Evolutionary conservation across 2,329 filamentous ascomycete species (phyloP).

Genomic region (Lecanicillium sp.): DNA sequence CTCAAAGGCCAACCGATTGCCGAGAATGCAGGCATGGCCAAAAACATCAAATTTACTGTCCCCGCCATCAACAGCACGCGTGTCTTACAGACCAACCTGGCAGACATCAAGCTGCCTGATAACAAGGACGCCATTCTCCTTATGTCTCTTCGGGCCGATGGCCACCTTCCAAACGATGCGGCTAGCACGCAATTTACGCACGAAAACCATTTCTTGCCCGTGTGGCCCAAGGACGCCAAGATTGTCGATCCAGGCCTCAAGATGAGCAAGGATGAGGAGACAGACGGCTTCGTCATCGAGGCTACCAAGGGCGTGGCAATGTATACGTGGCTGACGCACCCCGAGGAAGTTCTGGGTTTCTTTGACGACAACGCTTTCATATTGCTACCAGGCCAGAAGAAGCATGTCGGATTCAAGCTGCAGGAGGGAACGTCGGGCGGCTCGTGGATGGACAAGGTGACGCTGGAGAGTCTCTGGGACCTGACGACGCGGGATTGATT

Average conservation of each 20-base stretch:
- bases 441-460: too few species aligned
- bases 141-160: slow-evolving; percentile 13
- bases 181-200: slow-evolving; percentile 8
- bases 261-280: slow-evolving; percentile 7
- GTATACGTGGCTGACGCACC: slow-evolving; percentile 18
- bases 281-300: slow-evolving; percentile 16
- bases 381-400: slow-evolving; percentile 15
- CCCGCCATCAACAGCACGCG: slow-evolving; percentile 13
- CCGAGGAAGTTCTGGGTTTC: slow-evolving; percentile 15
- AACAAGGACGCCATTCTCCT: slow-evolving; percentile 13
- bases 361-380: slow-evolving; percentile 19
- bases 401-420: slow-evolving; percentile 15
- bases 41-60: slow-evolving; percentile 12
- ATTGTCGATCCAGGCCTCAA: slow-evolving; percentile 14
- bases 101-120: slow-evolving; percentile 11
- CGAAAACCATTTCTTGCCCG: slow-evolving; percentile 14
- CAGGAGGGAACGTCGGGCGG: too few species aligned
- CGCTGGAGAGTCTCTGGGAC: too few species aligned
- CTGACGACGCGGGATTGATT: too few species aligned
- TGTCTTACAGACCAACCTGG: slow-evolving; percentile 11
- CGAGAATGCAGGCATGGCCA: slow-evolving; percentile 13
- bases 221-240: slow-evolving; percentile 16
- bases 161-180: slow-evolving; percentile 14
- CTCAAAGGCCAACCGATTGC: slow-evolving; percentile 9
- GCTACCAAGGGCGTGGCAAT: slow-evolving; percentile 15